A percentile compares a stretch with the other conserved stretches of the same genome.
Conservation (phyloP, 176 grass and related monocot species). For the Rhipidocladum racemiflorum region DNA sequence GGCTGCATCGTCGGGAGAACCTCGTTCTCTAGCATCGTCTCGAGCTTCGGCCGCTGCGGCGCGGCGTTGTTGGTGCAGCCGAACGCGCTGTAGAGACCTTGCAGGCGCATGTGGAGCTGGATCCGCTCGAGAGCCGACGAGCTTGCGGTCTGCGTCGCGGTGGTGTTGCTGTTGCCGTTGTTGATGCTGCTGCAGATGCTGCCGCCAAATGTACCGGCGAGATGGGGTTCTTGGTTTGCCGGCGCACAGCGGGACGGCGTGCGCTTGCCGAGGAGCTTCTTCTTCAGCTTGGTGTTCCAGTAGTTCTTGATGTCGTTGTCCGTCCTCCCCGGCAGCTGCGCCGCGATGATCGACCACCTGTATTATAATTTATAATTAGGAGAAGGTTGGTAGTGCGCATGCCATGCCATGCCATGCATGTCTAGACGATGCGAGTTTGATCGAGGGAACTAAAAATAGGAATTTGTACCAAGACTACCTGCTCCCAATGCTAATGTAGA, state of each 20-base stretch:
- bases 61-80: conserved; percentile 18
- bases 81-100: conserved; percentile 63
- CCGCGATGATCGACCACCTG: conserved; percentile 99
- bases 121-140: conserved; percentile 81
- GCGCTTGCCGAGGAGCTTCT: conserved; percentile 86
- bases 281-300: conserved; percentile 99
- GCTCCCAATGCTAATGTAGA: conserved; percentile 98
- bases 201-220: background rate
- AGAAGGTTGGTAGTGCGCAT: background rate
- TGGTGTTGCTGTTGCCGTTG: background rate
- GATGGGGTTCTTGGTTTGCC: conserved; percentile 36
- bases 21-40: conserved; percentile 20
- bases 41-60: conserved; percentile 48
- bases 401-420: background rate
- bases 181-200: background rate
- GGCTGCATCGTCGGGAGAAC: conserved; percentile 6
- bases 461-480: conserved; percentile 39
- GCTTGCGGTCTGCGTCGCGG: conserved; percentile 47
- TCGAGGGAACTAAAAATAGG: background rate
- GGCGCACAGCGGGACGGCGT: conserved; percentile 39
- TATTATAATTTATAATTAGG: background rate
- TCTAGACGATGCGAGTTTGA: background rate
- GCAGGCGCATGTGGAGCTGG: conserved; percentile 89
- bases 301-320: conserved; percentile 99
- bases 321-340: conserved; percentile 86